phyloP scores from a whole-genome alignment of 2,329 filamentous ascomycete genomes.

The Fusarium tupiense region DNA sequence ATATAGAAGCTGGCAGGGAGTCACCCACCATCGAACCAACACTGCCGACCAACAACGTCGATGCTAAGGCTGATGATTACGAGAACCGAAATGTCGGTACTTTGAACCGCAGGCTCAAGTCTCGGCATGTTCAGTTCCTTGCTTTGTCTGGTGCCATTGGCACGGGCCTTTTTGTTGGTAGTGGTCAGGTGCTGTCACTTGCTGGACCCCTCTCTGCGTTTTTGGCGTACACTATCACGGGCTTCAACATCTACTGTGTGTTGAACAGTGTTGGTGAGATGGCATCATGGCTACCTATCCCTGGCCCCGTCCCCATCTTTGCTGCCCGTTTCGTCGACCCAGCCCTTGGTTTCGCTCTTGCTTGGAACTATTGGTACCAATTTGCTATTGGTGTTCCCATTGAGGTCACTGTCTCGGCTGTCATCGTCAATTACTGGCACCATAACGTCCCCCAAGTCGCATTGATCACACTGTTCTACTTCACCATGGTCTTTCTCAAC shows the following conservation, averaged over 20 bases:
- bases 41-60: conserved; percentile 2
- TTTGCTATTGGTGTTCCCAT: conserved; percentile 67
- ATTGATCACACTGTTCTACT: conserved; percentile 14
- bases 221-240: conserved; percentile 21
- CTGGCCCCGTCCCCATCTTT: conserved; percentile 1
- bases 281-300: conserved; percentile 5
- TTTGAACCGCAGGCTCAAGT: conserved; percentile 52
- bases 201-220: conserved; percentile 21
- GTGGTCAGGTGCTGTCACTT: conserved; percentile 13
- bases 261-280: conserved; percentile 50
- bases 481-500: conserved; percentile 22
- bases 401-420: conserved; percentile 66
- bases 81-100: conserved; percentile 26
- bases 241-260: conserved; percentile 18
- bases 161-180: conserved; percentile 25
- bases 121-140: conserved; percentile 69
- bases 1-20: conserved; percentile 20
- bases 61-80: conserved; percentile 11
- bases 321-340: conserved; percentile 63
- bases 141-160: conserved; percentile 48
- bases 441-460: conserved; percentile 39
- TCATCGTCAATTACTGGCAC: conserved; percentile 70
- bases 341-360: conserved; percentile 55
- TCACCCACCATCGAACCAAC: conserved; percentile 21
- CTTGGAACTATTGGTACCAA: conserved; percentile 71